Evolutionary conservation across 2,329 filamentous ascomycete genomes (phyloP).

Genomic region (Hymenoscyphus occultus): DNA sequence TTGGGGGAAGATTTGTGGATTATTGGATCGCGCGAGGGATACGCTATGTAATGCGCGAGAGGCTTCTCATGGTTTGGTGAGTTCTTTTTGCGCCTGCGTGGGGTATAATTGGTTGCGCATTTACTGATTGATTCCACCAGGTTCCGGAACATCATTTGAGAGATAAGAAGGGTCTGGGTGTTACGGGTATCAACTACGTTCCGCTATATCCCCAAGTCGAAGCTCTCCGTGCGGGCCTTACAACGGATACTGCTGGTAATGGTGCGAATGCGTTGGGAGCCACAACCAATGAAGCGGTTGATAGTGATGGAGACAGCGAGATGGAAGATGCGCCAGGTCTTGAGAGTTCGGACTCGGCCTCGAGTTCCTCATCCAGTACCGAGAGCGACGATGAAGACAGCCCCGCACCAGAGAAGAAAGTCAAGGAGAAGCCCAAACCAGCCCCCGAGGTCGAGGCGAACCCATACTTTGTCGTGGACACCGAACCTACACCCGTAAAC

Average conservation of each 20-base stretch:
- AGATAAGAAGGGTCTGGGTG: constrained; percentile 27
- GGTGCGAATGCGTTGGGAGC: constrained; percentile 3
- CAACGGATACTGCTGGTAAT: background rate
- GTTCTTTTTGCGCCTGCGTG: constrained; percentile 10
- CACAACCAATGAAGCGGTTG: background rate
- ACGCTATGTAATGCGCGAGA: constrained; percentile 20
- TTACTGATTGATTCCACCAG: constrained; percentile 18
- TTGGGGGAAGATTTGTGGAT: constrained; percentile 28
- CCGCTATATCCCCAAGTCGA: constrained; percentile 21
- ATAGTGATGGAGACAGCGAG: constrained; percentile 21
- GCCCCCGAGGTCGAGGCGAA: constrained; percentile 20
- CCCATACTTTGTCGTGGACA: constrained; percentile 29
- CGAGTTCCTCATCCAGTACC: background rate
- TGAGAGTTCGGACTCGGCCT: constrained; percentile 10
- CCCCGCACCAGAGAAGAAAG: constrained; percentile 7
- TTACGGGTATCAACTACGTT: constrained; percentile 23
- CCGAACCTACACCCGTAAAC: constrained; percentile 27
- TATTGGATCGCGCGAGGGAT: constrained; percentile 28
- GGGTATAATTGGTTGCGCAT: background rate
- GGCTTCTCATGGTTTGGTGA: constrained; percentile 27
- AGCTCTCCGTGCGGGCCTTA: constrained; percentile 14
- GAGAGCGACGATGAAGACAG: constrained; percentile 5
- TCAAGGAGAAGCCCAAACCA: background rate
- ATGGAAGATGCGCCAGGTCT: constrained; percentile 18
- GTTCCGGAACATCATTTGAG: constrained; percentile 18